phyloP scores from a whole-genome alignment of 78 protist genomes.

The Dictyostelium purpureum region DNA sequence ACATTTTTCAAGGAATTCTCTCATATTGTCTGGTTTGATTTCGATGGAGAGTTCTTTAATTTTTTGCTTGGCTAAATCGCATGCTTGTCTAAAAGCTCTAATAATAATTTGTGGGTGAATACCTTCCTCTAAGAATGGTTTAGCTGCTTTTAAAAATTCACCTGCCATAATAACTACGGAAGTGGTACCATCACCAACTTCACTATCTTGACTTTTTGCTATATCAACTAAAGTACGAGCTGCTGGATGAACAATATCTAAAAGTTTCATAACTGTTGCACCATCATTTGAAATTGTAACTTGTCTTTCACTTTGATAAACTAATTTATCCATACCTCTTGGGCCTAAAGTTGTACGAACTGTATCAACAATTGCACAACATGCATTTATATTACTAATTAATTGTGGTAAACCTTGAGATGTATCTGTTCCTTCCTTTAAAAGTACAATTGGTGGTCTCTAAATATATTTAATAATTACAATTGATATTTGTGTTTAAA shows the following conservation, averaged over 20 bases:
- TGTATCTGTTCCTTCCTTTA: slow-evolving; percentile 99
- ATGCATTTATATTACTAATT: slow-evolving; percentile 98
- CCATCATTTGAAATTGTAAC: slow-evolving; percentile 99
- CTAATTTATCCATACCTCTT: slow-evolving; percentile 97
- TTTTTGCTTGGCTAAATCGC: slow-evolving; percentile 76
- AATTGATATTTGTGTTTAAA: not conserved
- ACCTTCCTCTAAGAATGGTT: slow-evolving; percentile 98
- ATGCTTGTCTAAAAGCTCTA: slow-evolving; percentile 89
- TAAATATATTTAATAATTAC: not conserved
- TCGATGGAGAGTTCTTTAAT: slow-evolving; percentile 53
- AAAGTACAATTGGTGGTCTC: slow-evolving; percentile 96
- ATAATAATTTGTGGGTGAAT: slow-evolving; percentile 98
- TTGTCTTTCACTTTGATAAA: slow-evolving; percentile 68
- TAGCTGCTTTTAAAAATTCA: slow-evolving; percentile 95
- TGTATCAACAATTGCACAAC: slow-evolving; percentile 90
- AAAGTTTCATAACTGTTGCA: slow-evolving; percentile 98
- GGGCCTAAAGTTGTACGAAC: slow-evolving; percentile 92
- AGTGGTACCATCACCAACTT: slow-evolving; percentile 99
- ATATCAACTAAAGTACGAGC: slow-evolving; percentile 98
- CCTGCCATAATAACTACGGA: slow-evolving; percentile 98
- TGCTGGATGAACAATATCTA: slow-evolving; percentile 99
- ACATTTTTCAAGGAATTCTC: slow-evolving; percentile 90
- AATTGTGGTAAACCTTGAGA: slow-evolving; percentile 99
- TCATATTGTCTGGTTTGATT: slow-evolving; percentile 53
- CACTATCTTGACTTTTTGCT: slow-evolving; percentile 98